Evolutionary conservation across 1,284 basidiomycete genomes (phyloP).

Genomic region (Marasmius fiardii): DNA sequence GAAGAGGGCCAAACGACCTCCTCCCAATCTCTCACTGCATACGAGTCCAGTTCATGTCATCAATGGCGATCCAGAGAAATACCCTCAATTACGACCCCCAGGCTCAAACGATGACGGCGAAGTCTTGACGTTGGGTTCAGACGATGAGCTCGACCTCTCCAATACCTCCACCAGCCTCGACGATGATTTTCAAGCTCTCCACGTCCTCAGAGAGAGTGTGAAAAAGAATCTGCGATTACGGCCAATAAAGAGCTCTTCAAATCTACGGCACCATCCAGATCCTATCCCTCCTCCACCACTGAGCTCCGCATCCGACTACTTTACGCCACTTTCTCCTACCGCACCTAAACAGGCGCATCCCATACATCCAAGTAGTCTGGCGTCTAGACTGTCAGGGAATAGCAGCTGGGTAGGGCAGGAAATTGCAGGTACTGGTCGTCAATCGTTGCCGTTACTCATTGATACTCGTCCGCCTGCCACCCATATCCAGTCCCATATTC

Average conservation of each 20-base stretch:
- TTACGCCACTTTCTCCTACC: conserved; percentile 32
- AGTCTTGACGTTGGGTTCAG: neutral
- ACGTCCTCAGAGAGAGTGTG: conserved; percentile 59
- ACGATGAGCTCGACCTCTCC: neutral
- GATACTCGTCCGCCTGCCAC: conserved; percentile 73
- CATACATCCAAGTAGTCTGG: conserved; percentile 46
- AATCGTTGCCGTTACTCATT: conserved; percentile 63
- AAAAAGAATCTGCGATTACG: conserved; percentile 72
- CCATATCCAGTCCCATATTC: conserved; percentile 62
- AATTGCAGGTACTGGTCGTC: conserved; percentile 4
- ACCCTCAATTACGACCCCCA: neutral
- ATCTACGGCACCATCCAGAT: conserved; percentile 18
- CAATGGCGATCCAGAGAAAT: neutral
- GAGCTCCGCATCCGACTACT: conserved; percentile 20
- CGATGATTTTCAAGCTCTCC: neutral
- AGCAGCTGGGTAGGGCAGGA: neutral
- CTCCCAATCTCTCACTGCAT: neutral
- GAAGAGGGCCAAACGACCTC: neutral
- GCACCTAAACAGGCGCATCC: conserved; percentile 18
- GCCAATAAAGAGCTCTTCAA: conserved; percentile 58
- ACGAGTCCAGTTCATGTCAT: neutral
- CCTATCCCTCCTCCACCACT: conserved; percentile 16
- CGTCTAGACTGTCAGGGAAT: conserved; percentile 37
- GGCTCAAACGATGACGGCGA: neutral
- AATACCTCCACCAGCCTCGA: neutral